Evolutionary conservation across 2,329 filamentous ascomycete genomes (phyloP).

Genomic region (Mollisia scopiformis): DNA sequence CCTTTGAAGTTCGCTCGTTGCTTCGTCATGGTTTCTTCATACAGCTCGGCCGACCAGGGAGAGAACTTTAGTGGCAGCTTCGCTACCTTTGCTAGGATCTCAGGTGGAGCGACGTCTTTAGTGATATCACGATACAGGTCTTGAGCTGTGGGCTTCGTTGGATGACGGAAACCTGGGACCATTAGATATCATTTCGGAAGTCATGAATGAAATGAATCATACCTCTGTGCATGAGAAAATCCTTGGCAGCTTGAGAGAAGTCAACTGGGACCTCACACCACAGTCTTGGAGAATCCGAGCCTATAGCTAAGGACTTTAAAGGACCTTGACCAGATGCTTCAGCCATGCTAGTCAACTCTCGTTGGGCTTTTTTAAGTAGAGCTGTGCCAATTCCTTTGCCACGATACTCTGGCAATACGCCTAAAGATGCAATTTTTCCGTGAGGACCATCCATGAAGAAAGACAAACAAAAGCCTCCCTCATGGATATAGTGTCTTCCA

Average conservation of each 20-base stretch:
- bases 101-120: constrained; percentile 38
- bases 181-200: constrained; percentile 18
- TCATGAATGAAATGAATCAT: constrained; percentile 34
- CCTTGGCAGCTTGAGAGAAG: constrained; percentile 37
- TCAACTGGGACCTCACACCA: constrained; percentile 48
- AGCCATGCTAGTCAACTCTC: constrained; percentile 25
- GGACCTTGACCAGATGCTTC: constrained; percentile 32
- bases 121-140: constrained; percentile 45
- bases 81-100: constrained; percentile 40
- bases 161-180: constrained; percentile 26
- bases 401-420: constrained; percentile 40
- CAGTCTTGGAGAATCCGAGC: constrained; percentile 45
- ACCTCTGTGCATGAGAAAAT: constrained; percentile 44
- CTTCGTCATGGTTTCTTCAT: constrained; percentile 42
- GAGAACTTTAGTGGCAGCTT: constrained; percentile 41
- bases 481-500: constrained; percentile 41
- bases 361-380: constrained; percentile 36
- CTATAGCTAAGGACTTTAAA: constrained; percentile 29
- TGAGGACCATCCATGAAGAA: constrained; percentile 35
- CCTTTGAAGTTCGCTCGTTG: constrained; percentile 43
- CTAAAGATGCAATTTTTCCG: constrained; percentile 40
- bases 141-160: constrained; percentile 30
- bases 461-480: constrained; percentile 43
- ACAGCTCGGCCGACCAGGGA: constrained; percentile 39
- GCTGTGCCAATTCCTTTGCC: constrained; percentile 43